Evolutionary conservation across 23 red algal species (phyloP).

Genomic region (Pyropia yezoensis): DNA sequence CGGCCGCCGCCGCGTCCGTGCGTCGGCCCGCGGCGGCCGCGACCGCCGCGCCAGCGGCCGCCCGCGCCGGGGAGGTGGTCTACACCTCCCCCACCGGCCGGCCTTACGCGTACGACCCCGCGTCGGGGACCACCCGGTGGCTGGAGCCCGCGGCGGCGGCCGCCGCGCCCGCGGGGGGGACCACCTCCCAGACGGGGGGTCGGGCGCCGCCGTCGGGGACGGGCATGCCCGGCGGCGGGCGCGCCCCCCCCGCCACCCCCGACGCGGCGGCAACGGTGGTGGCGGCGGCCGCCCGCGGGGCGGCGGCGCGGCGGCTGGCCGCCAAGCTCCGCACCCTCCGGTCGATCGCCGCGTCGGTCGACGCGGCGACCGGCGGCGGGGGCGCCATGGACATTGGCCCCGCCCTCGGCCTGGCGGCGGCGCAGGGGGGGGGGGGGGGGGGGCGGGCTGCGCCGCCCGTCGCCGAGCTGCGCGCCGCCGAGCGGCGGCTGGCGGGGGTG

Average conservation of each 20-base stretch:
- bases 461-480: not conserved
- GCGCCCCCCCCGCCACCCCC: not conserved
- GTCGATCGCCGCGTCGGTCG: too few relatives aligned
- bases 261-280: conserved; percentile 6
- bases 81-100: conserved; percentile 28
- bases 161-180: not conserved
- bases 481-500: conserved; percentile 23
- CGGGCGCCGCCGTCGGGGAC: not conserved
- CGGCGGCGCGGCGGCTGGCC: not conserved
- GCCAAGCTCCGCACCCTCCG: too few relatives aligned
- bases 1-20: not conserved
- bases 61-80: conserved; percentile 40
- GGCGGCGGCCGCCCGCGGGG: not conserved
- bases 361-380: too few relatives aligned
- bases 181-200: not conserved
- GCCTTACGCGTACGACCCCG: conserved; percentile 49
- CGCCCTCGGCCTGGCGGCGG: too few relatives aligned
- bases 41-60: conserved; percentile 18
- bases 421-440: too few relatives aligned
- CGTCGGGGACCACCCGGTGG: conserved; percentile 45
- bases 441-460: too few relatives aligned
- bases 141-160: not conserved
- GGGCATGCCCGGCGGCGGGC: not conserved
- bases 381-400: too few relatives aligned
- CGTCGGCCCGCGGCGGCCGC: conserved; percentile 12